Evolutionary conservation across 2,329 filamentous ascomycete genomes (phyloP).

Genomic region (Didymellaceae sp.): DNA sequence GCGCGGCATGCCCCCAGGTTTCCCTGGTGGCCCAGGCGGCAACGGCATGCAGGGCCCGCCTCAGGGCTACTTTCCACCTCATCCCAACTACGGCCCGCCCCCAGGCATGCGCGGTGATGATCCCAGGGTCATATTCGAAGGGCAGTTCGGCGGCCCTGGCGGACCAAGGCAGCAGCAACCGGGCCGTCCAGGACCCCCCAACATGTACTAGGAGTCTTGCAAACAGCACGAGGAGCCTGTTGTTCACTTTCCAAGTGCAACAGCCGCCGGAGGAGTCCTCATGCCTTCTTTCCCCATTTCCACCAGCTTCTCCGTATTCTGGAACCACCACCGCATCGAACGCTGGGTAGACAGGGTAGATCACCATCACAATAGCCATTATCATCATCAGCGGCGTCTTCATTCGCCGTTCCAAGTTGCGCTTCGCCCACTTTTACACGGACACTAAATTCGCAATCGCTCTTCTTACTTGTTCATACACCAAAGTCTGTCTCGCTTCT

Average conservation of each 20-base stretch:
- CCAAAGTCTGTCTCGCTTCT: no score
- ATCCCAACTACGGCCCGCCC: slow-evolving; percentile 41
- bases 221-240: no score
- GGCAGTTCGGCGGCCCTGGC: slow-evolving; percentile 42
- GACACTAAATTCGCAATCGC: neutral
- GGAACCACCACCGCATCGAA: neutral
- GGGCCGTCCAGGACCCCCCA: slow-evolving; percentile 40
- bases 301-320: neutral
- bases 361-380: no score
- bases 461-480: slow-evolving; percentile 6
- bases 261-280: no score
- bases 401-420: no score
- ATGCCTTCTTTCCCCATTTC: no score
- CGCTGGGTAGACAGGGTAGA: neutral
- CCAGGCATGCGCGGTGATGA: slow-evolving; percentile 44
- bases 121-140: slow-evolving; percentile 47
- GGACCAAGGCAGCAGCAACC: slow-evolving; percentile 33
- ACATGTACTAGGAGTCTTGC: slow-evolving; percentile 36
- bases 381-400: no score
- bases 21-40: slow-evolving; percentile 30
- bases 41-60: slow-evolving; percentile 45
- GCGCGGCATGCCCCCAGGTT: slow-evolving; percentile 32
- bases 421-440: no score
- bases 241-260: no score
- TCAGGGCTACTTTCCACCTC: slow-evolving; percentile 46